Evolutionary conservation across 305 asterid species (phyloP), one percentile per base, ranked within the genome.

Genomic region (Solanum hybrid): DNA sequence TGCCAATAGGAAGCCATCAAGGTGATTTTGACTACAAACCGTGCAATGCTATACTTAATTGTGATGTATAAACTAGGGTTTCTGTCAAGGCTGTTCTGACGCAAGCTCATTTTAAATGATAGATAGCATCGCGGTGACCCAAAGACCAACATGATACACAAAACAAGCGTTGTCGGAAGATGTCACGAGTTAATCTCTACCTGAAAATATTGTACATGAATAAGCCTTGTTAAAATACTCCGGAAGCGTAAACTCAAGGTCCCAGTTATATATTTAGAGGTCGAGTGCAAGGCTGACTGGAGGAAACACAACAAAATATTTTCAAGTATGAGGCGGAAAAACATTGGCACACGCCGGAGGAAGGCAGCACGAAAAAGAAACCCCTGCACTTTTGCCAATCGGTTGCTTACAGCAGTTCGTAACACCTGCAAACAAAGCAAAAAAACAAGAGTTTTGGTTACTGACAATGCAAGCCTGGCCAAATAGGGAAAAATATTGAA

Each of bases 381-480:
- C 51, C 99, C 99, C 93, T 97, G 99, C 81, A 97, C 99, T 94
- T 96, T 97, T 87, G 99, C 99, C 89, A 97, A 92, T 95, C 99
- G 95, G 93, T 97, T 97, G 96, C 99, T 97, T 80, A 96, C 96
- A 91, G 96, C 95, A 91, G 99, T 94, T 91, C 99, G 96, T 91
- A 93, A 93, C 65, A 97, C 98, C 99, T 97, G 95, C 92, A 92
- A 91, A 86, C 57, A 87, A 73, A 89, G 90, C 76, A 80, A 75
- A 61, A 57, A 61, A 81, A 81, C 70, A 39, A 26, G 36, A 79
- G 70, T 81, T 26, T 38, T 7, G 24, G 70, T 39, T 24, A 39
- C 87, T 26, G 87, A 32, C 70, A 81, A 81, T 38, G 70, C 68
- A 39, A 81, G 36, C 24, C 70, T 81, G 24, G 36, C 70, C 87